Evolutionary conservation across 169 alveolate species (phyloP).

Genomic region (Plasmodium vivax): DNA sequence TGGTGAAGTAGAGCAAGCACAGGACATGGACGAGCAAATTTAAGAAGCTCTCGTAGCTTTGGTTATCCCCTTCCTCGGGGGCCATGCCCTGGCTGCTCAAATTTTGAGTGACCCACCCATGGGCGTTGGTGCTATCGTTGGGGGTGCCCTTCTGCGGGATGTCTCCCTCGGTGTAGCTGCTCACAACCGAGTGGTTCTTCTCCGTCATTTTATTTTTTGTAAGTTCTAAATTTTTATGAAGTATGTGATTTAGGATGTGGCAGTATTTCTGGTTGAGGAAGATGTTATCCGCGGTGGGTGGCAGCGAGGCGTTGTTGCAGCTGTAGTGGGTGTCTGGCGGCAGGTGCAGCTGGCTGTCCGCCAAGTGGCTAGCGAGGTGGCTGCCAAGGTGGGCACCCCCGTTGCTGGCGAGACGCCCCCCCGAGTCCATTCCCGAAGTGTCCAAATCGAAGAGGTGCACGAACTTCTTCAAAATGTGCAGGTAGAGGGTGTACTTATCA

Average conservation of each 20-base stretch:
- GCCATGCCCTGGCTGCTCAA: background rate
- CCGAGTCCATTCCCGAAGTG: constrained; percentile 17
- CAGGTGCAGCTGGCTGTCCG: no score
- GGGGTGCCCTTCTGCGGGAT: background rate
- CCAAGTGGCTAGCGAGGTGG: no score
- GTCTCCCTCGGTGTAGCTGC: background rate
- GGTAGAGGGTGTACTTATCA: constrained; percentile 27
- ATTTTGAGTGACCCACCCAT: background rate
- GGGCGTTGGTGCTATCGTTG: constrained; percentile 1
- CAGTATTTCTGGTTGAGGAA: constrained; percentile 30
- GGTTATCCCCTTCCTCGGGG: background rate
- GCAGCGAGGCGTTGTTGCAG: background rate
- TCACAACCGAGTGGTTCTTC: background rate
- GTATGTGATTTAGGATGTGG: constrained; percentile 44
- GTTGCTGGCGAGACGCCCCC: background rate
- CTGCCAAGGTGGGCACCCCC: background rate
- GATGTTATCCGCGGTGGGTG: background rate
- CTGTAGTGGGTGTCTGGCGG: background rate
- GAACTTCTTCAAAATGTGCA: constrained; percentile 43
- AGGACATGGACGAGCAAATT: constrained; percentile 29
- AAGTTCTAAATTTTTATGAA: constrained; percentile 42
- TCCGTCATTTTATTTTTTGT: constrained; percentile 28
- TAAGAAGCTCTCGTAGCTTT: constrained; percentile 40
- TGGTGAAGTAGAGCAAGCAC: constrained; percentile 60
- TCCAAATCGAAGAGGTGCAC: constrained; percentile 37